phyloP scores from a whole-genome alignment of 106 monocot genomes.

The Cymbidium sinense region DNA sequence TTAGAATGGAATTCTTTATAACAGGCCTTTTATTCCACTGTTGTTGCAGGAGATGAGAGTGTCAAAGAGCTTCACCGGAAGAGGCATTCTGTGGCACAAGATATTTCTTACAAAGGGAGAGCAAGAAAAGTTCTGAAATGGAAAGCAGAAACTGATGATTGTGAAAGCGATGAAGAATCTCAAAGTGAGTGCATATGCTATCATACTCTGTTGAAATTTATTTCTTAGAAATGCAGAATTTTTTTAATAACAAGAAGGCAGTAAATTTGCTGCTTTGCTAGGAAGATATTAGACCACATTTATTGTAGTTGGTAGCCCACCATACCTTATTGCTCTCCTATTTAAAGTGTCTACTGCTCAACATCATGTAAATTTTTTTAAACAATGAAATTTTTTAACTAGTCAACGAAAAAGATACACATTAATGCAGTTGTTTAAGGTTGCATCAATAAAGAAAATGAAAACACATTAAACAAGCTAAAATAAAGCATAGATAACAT shows the following conservation, averaged over 20 bases:
- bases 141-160: conserved; percentile 42
- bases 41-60: conserved; percentile 52
- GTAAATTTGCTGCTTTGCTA: neutral
- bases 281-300: neutral
- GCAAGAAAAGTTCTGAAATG: conserved; percentile 68
- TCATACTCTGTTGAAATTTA: neutral
- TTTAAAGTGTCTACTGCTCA: neutral
- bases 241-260: neutral
- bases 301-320: neutral
- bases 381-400: no score
- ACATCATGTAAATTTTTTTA: neutral
- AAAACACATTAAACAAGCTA: no score
- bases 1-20: neutral
- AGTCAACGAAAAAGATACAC: no score
- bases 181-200: conserved; percentile 40
- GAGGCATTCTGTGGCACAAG: conserved; percentile 63
- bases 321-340: neutral
- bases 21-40: neutral
- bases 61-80: conserved; percentile 75
- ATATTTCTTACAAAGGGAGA: conserved; percentile 63
- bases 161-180: conserved; percentile 55
- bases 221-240: neutral
- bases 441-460: no score
- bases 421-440: no score
- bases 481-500: no score